A percentile compares a stretch with the other conserved stretches of the same genome.
Evolutionary conservation across 768 basidiomycete genomes (phyloP).

Genomic region (Termitomyces sp.): DNA sequence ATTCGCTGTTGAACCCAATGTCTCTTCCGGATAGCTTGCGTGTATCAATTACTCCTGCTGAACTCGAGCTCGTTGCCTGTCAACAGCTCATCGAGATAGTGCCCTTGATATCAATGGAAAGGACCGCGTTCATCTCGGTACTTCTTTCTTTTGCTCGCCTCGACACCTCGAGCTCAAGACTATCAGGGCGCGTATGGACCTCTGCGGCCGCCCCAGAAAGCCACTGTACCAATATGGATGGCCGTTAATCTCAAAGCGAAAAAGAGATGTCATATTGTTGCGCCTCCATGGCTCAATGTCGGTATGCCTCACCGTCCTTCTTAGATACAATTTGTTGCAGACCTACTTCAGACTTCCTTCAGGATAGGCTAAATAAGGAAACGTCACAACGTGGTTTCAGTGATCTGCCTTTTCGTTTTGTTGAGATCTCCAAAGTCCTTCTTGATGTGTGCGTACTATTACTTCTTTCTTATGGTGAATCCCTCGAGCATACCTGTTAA

Average conservation of each 20-base stretch:
- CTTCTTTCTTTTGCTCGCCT: slow-evolving; percentile 13
- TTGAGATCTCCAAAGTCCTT: slow-evolving; percentile 87
- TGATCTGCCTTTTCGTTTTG: slow-evolving; percentile 78
- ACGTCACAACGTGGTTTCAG: slow-evolving; percentile 71
- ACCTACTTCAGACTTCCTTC: slow-evolving; percentile 62
- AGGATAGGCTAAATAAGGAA: slow-evolving; percentile 69
- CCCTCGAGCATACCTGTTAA: neutral
- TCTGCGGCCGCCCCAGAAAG: slow-evolving; percentile 79
- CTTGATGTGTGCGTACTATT: slow-evolving; percentile 74
- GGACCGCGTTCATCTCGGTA: slow-evolving; percentile 89
- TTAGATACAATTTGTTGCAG: neutral
- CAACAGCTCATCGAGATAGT: slow-evolving; percentile 83
- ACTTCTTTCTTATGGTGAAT: neutral
- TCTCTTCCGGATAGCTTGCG: slow-evolving; percentile 71
- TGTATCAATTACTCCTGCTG: slow-evolving; percentile 71
- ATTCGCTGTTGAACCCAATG: slow-evolving; percentile 36
- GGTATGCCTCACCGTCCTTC: slow-evolving; percentile 44
- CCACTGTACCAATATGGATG: slow-evolving; percentile 93
- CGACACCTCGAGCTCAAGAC: slow-evolving; percentile 14
- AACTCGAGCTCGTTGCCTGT: slow-evolving; percentile 84
- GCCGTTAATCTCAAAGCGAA: slow-evolving; percentile 91
- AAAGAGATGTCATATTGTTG: slow-evolving; percentile 89
- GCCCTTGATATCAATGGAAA: slow-evolving; percentile 86
- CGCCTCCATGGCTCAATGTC: slow-evolving; percentile 84
- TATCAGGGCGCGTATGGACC: slow-evolving; percentile 89